Evolutionary conservation across 768 basidiomycete species (phyloP).

Genomic region (Mycena floridula): DNA sequence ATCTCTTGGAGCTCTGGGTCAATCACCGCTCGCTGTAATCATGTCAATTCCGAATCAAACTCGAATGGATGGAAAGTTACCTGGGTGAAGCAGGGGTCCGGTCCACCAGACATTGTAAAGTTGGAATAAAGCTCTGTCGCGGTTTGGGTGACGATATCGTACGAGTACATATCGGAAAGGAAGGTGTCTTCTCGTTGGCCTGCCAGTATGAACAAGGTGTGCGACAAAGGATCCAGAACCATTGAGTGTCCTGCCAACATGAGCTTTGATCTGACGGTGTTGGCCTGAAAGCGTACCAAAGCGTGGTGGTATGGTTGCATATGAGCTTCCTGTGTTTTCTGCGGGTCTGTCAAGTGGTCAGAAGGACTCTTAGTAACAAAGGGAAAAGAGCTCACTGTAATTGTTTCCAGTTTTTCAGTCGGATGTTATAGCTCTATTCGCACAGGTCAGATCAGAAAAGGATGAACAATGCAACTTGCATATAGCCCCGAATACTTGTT

Average conservation of each 20-base stretch:
- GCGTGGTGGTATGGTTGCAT: constrained; percentile 49
- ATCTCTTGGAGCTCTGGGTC: constrained; percentile 60
- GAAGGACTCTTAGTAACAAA: not conserved
- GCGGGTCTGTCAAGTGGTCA: not conserved
- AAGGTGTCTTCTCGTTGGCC: constrained; percentile 65
- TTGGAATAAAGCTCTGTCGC: constrained; percentile 59
- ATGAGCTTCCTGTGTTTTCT: constrained; percentile 7
- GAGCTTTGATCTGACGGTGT: constrained; percentile 1
- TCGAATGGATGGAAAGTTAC: no score
- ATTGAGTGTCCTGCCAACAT: constrained; percentile 63
- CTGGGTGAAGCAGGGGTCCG: constrained; percentile 70
- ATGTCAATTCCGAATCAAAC: no score
- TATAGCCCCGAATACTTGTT: constrained; percentile 68
- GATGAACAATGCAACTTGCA: no score
- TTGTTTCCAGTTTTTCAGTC: constrained; percentile 58
- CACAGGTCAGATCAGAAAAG: no score
- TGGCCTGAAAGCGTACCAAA: constrained; percentile 36
- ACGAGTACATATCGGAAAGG: constrained; percentile 73
- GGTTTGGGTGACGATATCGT: constrained; percentile 52
- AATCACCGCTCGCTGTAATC: constrained; percentile 66
- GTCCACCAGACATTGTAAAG: constrained; percentile 55
- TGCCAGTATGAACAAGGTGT: constrained; percentile 65
- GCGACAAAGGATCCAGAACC: constrained; percentile 59
- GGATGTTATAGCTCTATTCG: constrained; percentile 67
- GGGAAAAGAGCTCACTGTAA: constrained; percentile 46